Evolutionary conservation across 495 filamentous ascomycete species (phyloP).

Genomic region (Amphirosellinia nigrospora): DNA sequence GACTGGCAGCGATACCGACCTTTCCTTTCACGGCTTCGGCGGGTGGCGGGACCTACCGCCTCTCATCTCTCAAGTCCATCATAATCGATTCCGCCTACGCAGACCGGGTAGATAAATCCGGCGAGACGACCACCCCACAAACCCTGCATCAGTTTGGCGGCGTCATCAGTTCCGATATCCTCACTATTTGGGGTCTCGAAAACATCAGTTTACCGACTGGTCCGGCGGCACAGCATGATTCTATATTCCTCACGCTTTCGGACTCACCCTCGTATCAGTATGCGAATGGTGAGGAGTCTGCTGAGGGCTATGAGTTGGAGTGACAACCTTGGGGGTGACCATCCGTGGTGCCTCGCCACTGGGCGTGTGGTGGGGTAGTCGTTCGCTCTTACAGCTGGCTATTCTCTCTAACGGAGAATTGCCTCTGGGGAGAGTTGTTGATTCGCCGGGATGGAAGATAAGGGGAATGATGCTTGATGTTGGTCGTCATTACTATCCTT

Average conservation of each 20-base stretch:
- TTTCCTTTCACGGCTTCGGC: conserved; percentile 43
- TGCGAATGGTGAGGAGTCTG: conserved; percentile 48
- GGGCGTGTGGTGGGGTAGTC: conserved; percentile 60
- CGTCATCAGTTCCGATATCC: conserved; percentile 51
- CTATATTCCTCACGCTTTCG: conserved; percentile 53
- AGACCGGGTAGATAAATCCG: conserved; percentile 42
- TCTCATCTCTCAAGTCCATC: conserved; percentile 44
- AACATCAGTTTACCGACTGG: conserved; percentile 36
- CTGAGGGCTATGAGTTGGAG: conserved; percentile 55
- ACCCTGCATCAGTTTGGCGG: conserved; percentile 50
- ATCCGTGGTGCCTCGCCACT: conserved; percentile 58
- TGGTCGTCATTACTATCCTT: conserved; percentile 57
- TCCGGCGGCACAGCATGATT: conserved; percentile 29
- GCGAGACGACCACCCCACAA: conserved; percentile 57
- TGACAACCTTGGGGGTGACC: conserved; percentile 45
- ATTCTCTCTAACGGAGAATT: conserved; percentile 43
- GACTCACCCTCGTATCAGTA: conserved; percentile 49
- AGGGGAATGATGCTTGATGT: conserved; percentile 58
- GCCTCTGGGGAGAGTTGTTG: conserved; percentile 45
- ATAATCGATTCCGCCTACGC: conserved; percentile 51
- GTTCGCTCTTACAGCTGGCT: conserved; percentile 55
- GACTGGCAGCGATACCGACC: conserved; percentile 44
- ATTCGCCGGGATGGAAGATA: conserved; percentile 56
- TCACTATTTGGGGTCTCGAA: conserved; percentile 33
- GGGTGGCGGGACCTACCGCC: conserved; percentile 34